Base-by-base conservation (phyloP, 768 basidiomycete genomes). In the Amanita brunnescens region DNA sequence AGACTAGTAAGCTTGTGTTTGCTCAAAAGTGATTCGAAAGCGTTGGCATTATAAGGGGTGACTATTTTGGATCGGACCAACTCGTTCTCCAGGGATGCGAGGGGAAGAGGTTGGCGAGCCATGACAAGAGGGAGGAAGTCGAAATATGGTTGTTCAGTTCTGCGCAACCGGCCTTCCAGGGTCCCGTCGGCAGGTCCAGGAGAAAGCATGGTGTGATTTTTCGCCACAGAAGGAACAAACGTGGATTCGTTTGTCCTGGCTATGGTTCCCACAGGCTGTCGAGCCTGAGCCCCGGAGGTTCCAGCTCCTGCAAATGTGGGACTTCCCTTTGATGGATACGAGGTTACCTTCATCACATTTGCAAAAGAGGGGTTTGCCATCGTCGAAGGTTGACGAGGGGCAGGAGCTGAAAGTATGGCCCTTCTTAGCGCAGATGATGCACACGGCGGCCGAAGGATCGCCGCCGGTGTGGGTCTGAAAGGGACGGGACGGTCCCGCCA, bases 41-140 rank as follows among this genome's bases (percentile, higher is more conserved):
- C 55, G 8, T 46, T 30, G 0, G 39, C 37, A 35, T 54, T 55
- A 47, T 63, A 65, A 2, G 62, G 64, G 1, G 48, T 41, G 2
- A 44, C 21, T 3, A 62, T 51, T 14, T 49, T 45, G 5, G 53
- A 24, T 2, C 46, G 37, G 8, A 55, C 29, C 14, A 18, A 3
- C 13, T 46, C 44, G 18, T 46, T 29, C 26, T 29, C 7, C 7
- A 7, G 26, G 26, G 26, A 29, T 29, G 26, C 26, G 7, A 26
- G 30, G 7, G 30, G 44, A 26, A n/a, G 32, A 24, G 5, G 32
- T 35, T 29, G 26, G 26, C 46, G 30, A 20, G 32, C 8, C 7
- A 33, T 30, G 33, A 47, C 35, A 32, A 21, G n/a, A 34, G 46
- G 46, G 20, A 34, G 26, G 30, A 47, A 34, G 20, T 47, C 30